A percentile compares a stretch with the other conserved stretches of the same genome.
Conservation (phyloP, 208 protist species). For the Blastocrithidia nonstop region DNA sequence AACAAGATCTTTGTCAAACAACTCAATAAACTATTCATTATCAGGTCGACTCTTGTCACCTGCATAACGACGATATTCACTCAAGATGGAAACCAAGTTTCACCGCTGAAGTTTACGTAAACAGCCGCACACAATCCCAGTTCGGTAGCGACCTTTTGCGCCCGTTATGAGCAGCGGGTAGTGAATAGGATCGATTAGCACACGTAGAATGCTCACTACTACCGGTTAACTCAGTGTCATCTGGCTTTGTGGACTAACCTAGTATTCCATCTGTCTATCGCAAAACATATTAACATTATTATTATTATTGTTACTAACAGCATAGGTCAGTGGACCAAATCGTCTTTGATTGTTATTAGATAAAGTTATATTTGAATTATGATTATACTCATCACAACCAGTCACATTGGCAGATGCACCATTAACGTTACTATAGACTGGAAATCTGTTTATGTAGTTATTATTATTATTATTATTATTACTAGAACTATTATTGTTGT, state of each 20-base stretch:
- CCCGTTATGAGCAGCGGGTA: constrained; percentile 95
- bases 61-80: constrained; percentile 95
- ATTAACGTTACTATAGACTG: no score
- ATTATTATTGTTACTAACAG: no score
- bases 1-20: constrained; percentile 97
- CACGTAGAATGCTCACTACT: constrained; percentile 86
- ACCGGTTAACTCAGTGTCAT: constrained; percentile 78
- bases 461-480: no score
- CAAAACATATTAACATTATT: no score
- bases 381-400: no score
- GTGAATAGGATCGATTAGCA: constrained; percentile 87
- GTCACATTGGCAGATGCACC: no score
- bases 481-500: no score
- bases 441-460: no score
- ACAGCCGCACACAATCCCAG: constrained; percentile 95
- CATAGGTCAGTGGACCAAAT: no score
- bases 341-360: no score
- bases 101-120: constrained; percentile 95
- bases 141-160: constrained; percentile 92
- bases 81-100: constrained; percentile 95
- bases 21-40: constrained; percentile 99
- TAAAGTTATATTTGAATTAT: no score
- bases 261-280: no score
- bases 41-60: constrained; percentile 85
- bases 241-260: constrained; percentile 13